Evolutionary conservation across 2,329 filamentous ascomycete species (phyloP), one percentile per base, ranked within the genome.

Genomic region (Ciborinia camelliae): DNA sequence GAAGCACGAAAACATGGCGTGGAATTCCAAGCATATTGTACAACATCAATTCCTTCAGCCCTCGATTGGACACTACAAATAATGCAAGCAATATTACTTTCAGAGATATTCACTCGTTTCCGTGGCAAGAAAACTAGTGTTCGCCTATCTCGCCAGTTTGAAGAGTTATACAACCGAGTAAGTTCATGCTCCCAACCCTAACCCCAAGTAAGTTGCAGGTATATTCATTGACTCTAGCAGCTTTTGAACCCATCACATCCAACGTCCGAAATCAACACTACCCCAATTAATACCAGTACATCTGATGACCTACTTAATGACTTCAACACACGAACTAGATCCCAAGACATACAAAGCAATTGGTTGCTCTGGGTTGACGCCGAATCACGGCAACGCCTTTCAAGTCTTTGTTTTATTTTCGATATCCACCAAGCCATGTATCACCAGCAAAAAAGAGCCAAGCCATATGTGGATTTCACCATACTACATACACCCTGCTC

Each of bases 391-490:
- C 81, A 82, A 63, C 81, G 85, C 50, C 77, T 87, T 35, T 75
- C 85, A n/a, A 77, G 81, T 41, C 81, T 80, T 18, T 86, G 83
- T 74, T 85, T 86, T 73, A 74, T 85, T 62, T 76, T 84, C 64
- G 84, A 87, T 71, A 77, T 81, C 8, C 84, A 86, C 66, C 79
- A 82, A 71, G 80, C 82, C 67, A 76, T 81, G 67, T 86, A 84
- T 69, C 70, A 72, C 54, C 81, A 86, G 73, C 70, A 67, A 45
- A 58, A 66, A 10, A 65, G 62, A 45, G 52, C 55, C 20, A 65
- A 66, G 26, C 18, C 43, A 32, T 32, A 20, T 41, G 18, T 58
- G 4, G 62, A 68, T 37, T 50, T 62, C 10, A 64, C 65, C 39
- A 54, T 69, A 12, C 58, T 74, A 26, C 63, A 60, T 45, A 52